A percentile compares a stretch with the other conserved stretches of the same genome.
phyloP scores from a whole-genome alignment of 495 filamentous ascomycete species.

The Pyrenula aspistea region DNA sequence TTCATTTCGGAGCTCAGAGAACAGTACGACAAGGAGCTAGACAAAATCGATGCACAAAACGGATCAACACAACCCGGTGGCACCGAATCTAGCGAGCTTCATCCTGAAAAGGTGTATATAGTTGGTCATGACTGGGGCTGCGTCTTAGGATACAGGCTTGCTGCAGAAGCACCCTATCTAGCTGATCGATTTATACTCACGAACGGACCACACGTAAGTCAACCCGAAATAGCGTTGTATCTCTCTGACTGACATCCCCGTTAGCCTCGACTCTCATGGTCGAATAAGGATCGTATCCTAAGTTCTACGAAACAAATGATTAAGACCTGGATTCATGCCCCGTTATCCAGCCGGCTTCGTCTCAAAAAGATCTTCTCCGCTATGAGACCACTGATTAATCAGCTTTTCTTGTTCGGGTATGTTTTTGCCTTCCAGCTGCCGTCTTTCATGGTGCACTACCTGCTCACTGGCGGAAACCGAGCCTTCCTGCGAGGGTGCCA shows the following conservation, averaged over 20 bases:
- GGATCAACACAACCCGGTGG: slow-evolving; percentile 2
- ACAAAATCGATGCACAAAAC: not conserved
- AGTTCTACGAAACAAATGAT: slow-evolving; percentile 33
- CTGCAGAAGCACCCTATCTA: slow-evolving; percentile 39
- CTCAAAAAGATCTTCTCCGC: slow-evolving; percentile 26
- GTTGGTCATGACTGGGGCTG: slow-evolving; percentile 49
- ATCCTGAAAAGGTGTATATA: slow-evolving; percentile 25
- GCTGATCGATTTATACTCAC: slow-evolving; percentile 39
- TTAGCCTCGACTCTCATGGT: slow-evolving; percentile 17
- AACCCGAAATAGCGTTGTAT: not conserved
- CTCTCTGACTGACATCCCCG: not conserved
- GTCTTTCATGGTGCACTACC: slow-evolving; percentile 18
- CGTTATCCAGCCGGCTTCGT: slow-evolving; percentile 24
- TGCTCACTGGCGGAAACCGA: slow-evolving; percentile 27
- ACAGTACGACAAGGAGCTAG: slow-evolving; percentile 17
- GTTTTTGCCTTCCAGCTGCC: slow-evolving; percentile 39
- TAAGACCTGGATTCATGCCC: slow-evolving; percentile 26
- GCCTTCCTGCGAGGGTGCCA: slow-evolving; percentile 28
- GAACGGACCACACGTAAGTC: slow-evolving; percentile 36
- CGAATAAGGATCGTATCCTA: slow-evolving; percentile 21
- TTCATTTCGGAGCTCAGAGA: slow-evolving; percentile 34
- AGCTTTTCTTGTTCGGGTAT: slow-evolving; percentile 33
- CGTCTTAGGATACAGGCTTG: slow-evolving; percentile 36
- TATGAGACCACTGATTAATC: slow-evolving; percentile 25
- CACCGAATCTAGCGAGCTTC: slow-evolving; percentile 8